Percentiles rank a stretch among this genome's conserved stretches.
Conservation (phyloP, 1,139 yeast species). For the Sugiyamaella sp. region DNA sequence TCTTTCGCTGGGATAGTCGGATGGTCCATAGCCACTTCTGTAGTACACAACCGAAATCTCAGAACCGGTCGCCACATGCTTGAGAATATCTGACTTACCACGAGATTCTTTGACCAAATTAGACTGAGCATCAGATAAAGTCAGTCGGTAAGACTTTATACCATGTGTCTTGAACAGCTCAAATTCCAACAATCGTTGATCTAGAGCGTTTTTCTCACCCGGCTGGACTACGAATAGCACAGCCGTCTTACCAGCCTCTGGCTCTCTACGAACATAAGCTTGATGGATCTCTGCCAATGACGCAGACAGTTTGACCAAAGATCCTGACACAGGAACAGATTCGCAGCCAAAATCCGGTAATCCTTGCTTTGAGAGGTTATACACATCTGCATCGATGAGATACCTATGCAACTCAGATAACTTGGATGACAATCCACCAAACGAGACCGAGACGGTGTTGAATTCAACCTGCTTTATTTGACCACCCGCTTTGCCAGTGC, state of each 20-base stretch:
- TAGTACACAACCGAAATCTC: constrained; percentile 89
- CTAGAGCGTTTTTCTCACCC: constrained; percentile 84
- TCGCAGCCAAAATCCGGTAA: constrained; percentile 40
- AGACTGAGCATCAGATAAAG: constrained; percentile 60
- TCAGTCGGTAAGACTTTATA: constrained; percentile 63
- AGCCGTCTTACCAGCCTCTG: constrained; percentile 47
- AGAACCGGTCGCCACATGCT: constrained; percentile 56
- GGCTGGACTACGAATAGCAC: constrained; percentile 83
- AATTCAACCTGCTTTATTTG: constrained; percentile 90
- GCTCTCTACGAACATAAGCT: constrained; percentile 46
- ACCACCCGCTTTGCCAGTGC: constrained; percentile 32
- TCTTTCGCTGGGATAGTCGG: constrained; percentile 59
- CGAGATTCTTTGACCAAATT: constrained; percentile 41
- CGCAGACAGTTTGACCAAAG: constrained; percentile 61
- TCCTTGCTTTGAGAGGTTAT: constrained; percentile 27
- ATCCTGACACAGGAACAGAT: constrained; percentile 67
- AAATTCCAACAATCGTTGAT: constrained; percentile 84
- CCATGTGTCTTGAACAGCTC: constrained; percentile 59
- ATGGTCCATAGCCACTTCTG: constrained; percentile 86
- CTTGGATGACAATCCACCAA: constrained; percentile 85
- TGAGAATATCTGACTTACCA: constrained; percentile 40
- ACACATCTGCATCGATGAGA: constrained; percentile 39
- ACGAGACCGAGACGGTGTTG: constrained; percentile 93
- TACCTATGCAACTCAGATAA: constrained; percentile 75
- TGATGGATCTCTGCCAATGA: constrained; percentile 72